Evolutionary conservation across 768 basidiomycete species (phyloP), one percentile per base, ranked within the genome.

Genomic region (Boletus rufocinnamomeus): DNA sequence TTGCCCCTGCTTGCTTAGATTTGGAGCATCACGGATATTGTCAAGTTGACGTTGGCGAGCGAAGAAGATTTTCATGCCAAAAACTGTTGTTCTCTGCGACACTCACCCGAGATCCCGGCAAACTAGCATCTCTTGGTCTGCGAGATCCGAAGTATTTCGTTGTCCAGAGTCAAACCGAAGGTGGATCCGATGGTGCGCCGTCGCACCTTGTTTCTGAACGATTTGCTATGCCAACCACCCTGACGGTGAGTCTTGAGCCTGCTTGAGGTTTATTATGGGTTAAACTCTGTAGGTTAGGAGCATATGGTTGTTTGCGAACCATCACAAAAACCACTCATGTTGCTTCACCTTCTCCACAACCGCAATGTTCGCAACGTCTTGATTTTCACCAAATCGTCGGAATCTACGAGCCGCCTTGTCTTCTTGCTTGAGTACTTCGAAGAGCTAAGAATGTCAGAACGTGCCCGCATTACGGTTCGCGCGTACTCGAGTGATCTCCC

Each of bases 11-110:
- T 8, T 84, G 84, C 69, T 71, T 83, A 11, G 76, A 73, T 57
- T 32, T 37, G 4, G 56, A 62, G 2, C 30, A 49, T 28, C 28
- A 14, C 9, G 50, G 21, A 32, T 63, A 74, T 50, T 59, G 77
- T 34, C 74, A 76, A 4, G 77, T 81, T 4, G 86, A 86, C 54
- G 62, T 84, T 40, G 80, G 82, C 51, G 91, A 91, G 67, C 70
- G 66, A 47, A 84, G 77, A 65, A 76, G 77, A 43, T 72, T 83
- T 5, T 89, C 89, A 6, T 97, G 95, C 65, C 96, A 98, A 70
- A 98, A 98, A 69, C 80, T 99, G 4, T 78, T 99, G 9, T 97
- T 99, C 76, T 97, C 95, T 11, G 97, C 97, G 0, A 99, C 97
- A 0, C 81, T 98, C 32, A 97, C 95, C 0, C 84, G 88, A 10